Evolutionary conservation across 2,329 filamentous ascomycete species (phyloP), one percentile per base, ranked within the genome.

Genomic region (Huntiella abstrusa): DNA sequence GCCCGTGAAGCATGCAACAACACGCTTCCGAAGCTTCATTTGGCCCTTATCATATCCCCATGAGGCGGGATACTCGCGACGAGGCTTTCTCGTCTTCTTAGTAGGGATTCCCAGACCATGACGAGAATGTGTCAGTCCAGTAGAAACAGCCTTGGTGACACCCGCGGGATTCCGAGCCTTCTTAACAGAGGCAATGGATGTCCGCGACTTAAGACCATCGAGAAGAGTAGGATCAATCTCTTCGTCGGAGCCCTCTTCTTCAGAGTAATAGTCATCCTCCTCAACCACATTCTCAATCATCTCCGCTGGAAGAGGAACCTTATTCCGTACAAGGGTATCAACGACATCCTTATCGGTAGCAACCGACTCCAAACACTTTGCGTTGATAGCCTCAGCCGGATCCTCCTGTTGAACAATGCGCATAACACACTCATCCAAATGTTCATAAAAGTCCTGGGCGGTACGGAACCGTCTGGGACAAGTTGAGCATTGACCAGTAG

Each of bases 1-100:
- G 1, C 91, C 91, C 57, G 96, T 86, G 56, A 92, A 98, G 15
- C 93, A 83, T 52, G 85, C 85, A 56, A 96, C 70, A 47, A 95
- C 85, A 22, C 91, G 83, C 74, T 95, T 95, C 75, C 92, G 95
- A 76, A 93, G 92, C 58, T 83, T 92, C 84, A 96, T 94, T 67
- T 91, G 86, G 56, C 84, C 82, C 56, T 83, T 79, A 52, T 87
- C 75, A 56, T 87, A 91, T 45, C 91, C 88, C 91, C 91, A 98
- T 1, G 83, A 87, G 0, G 83, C 77, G 10, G 91, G 91, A 60
- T 94, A 96, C 60, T 93, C 84, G 60, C 86, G 87, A 53, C 86
- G 77, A 69, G 85, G 88, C 70, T 92, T 93, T 63, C 85, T 83
- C 47, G 83, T 77, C 55, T 75, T 75, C 33, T 67, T 64, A 61